Conservation (phyloP, 1,139 yeast species). For the Suzukiozyma palmioleophila region DNA sequence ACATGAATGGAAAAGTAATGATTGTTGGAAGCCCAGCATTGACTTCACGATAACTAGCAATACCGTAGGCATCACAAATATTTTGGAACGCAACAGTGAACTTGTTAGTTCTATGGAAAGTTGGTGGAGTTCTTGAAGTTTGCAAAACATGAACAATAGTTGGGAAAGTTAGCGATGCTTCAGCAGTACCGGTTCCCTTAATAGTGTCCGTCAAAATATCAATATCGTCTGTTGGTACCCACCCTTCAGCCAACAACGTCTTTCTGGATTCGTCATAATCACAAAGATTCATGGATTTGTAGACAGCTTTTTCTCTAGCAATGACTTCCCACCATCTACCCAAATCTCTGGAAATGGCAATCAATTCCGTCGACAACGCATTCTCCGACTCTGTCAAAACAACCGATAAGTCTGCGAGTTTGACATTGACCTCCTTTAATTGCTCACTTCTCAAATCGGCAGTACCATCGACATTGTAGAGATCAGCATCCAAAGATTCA, state of each 20-base stretch:
- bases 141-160: slow-evolving; percentile 64
- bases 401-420: slow-evolving; percentile 53
- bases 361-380: slow-evolving; percentile 63
- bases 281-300: slow-evolving; percentile 61
- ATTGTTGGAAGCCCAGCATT: slow-evolving; percentile 79
- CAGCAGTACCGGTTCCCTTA: slow-evolving; percentile 19
- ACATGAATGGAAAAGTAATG: slow-evolving; percentile 81
- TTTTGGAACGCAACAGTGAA: slow-evolving; percentile 73
- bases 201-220: slow-evolving; percentile 31
- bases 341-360: slow-evolving; percentile 70
- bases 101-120: slow-evolving; percentile 72
- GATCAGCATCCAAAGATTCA: slow-evolving; percentile 43
- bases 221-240: slow-evolving; percentile 67
- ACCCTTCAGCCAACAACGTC: slow-evolving; percentile 71
- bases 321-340: slow-evolving; percentile 66
- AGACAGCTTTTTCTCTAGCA: slow-evolving; percentile 69
- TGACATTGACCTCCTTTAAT: slow-evolving; percentile 50
- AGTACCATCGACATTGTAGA: slow-evolving; percentile 34
- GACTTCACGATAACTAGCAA: slow-evolving; percentile 72
- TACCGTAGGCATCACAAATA: slow-evolving; percentile 78
- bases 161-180: slow-evolving; percentile 45
- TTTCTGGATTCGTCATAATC: slow-evolving; percentile 63
- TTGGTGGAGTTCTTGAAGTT: slow-evolving; percentile 72
- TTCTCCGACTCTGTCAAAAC: slow-evolving; percentile 52
- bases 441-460: slow-evolving; percentile 38